phyloP scores from a whole-genome alignment of 495 filamentous ascomycete genomes.

The Lichina pygmaea region DNA sequence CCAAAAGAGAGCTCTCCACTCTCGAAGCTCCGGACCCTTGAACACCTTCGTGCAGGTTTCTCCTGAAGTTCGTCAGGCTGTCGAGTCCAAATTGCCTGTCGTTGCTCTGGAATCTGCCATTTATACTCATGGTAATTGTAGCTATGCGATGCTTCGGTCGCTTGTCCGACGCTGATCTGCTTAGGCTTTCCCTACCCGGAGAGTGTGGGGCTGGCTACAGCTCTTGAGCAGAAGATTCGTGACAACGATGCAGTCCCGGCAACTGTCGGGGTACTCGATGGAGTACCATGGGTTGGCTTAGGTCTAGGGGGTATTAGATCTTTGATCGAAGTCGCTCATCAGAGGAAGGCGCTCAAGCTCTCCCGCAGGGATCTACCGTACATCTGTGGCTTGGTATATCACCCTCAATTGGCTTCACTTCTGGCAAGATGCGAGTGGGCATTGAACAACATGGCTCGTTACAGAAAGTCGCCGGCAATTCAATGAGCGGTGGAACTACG shows the following conservation, averaged over 20 bases:
- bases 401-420: background rate
- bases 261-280: constrained; percentile 62
- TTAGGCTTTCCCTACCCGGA: constrained; percentile 67
- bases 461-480: constrained; percentile 33
- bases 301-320: constrained; percentile 35
- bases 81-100: constrained; percentile 44
- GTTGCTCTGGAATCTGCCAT: constrained; percentile 89
- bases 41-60: constrained; percentile 22
- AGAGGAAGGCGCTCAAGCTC: constrained; percentile 41
- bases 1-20: too few species aligned
- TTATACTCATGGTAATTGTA: constrained; percentile 39
- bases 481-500: constrained; percentile 70
- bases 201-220: constrained; percentile 38
- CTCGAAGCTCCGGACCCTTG: too few species aligned
- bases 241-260: constrained; percentile 70
- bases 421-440: background rate
- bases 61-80: constrained; percentile 53
- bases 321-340: constrained; percentile 36
- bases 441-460: background rate
- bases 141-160: background rate
- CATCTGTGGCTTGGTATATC: constrained; percentile 43
- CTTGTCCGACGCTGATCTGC: background rate
- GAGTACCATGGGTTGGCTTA: constrained; percentile 59
- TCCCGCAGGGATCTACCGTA: constrained; percentile 70
- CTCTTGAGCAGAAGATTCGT: constrained; percentile 53